These are phyloP conservation scores for Candida dubliniensis DNA, from an alignment of 1,139 yeast species.

Conservation along the genomic window DNA sequence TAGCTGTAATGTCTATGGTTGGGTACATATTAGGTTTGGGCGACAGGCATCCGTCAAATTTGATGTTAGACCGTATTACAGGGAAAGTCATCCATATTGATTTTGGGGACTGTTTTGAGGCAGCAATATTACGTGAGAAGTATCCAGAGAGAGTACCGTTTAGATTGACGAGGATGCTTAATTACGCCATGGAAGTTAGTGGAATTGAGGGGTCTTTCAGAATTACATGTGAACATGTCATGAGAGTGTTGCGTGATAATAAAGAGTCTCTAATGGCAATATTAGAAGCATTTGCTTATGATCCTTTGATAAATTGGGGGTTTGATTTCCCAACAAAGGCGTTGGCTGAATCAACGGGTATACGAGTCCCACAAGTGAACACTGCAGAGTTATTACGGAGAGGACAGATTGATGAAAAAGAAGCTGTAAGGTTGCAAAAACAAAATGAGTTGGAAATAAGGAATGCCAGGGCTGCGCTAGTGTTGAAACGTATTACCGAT, in stretches of 20 bases:
- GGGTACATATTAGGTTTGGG: constrained; percentile 96
- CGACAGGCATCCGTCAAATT: constrained; percentile 95
- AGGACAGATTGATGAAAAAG: constrained; percentile 76
- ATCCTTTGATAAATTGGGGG: constrained; percentile 98
- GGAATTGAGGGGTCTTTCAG: constrained; percentile 98
- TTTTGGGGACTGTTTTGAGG: constrained; percentile 99
- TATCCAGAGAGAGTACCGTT: constrained; percentile 98
- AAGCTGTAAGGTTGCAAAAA: constrained; percentile 66
- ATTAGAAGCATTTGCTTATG: constrained; percentile 96
- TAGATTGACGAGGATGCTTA: constrained; percentile 93
- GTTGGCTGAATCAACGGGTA: constrained; percentile 71
- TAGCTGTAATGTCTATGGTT: constrained; percentile 98
- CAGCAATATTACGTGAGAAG: constrained; percentile 93
- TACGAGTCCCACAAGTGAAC: constrained; percentile 62
- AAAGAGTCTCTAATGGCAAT: constrained; percentile 97
- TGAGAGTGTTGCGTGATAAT: constrained; percentile 90
- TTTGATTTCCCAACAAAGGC: constrained; percentile 87
- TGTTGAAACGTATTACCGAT: constrained; percentile 84
- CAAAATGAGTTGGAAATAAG: constrained; percentile 80
- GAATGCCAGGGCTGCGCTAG: constrained; percentile 89
- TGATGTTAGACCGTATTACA: constrained; percentile 90
- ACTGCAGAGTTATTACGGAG: constrained; percentile 67
- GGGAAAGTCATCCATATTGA: constrained; percentile 97
- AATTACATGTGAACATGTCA: constrained; percentile 95
- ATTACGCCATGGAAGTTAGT: constrained; percentile 98